Percentiles rank a stretch among this genome's conserved stretches.
Conservation (phyloP, 805 yeast species). For the Babjeviella inositovora region DNA sequence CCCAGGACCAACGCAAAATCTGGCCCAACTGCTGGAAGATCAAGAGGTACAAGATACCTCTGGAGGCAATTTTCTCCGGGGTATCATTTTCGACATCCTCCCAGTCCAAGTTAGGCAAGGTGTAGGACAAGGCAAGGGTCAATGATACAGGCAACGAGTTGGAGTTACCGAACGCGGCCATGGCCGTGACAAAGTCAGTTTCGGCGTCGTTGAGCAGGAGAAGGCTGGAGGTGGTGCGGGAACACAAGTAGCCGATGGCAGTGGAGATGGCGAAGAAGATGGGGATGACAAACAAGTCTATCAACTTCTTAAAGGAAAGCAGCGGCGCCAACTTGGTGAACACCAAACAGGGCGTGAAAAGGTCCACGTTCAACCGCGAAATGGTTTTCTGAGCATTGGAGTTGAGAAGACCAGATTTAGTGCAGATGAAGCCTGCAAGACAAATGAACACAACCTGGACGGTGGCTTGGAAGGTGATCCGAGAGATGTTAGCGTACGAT, state of each 20-base stretch:
- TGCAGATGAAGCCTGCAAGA: conserved; percentile 74
- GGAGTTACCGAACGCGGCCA: conserved; percentile 94
- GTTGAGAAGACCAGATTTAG: conserved; percentile 52
- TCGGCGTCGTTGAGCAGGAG: conserved; percentile 57
- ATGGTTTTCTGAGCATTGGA: conserved; percentile 65
- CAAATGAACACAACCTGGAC: conserved; percentile 81
- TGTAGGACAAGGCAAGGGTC: conserved; percentile 62
- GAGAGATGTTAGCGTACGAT: conserved; percentile 28
- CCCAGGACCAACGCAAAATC: conserved; percentile 79
- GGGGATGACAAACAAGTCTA: conserved; percentile 77
- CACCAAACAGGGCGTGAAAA: conserved; percentile 91
- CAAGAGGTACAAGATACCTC: conserved; percentile 60
- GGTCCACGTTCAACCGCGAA: conserved; percentile 68
- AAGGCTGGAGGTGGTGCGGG: conserved; percentile 33
- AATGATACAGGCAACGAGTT: conserved; percentile 90
- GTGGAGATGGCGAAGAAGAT: conserved; percentile 75
- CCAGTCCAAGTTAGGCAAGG: conserved; percentile 66
- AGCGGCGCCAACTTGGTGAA: conserved; percentile 63
- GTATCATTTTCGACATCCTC: conserved; percentile 52
- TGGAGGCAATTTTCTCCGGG: conserved; percentile 55
- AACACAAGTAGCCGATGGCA: conserved; percentile 50
- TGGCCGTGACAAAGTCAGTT: conserved; percentile 84
- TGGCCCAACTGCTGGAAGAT: conserved; percentile 78
- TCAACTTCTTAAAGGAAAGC: conserved; percentile 57
- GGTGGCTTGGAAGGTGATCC: conserved; percentile 81